Evolutionary conservation across 108 stramenopile genomes (phyloP).

Genomic region (Ochromonas danica): DNA sequence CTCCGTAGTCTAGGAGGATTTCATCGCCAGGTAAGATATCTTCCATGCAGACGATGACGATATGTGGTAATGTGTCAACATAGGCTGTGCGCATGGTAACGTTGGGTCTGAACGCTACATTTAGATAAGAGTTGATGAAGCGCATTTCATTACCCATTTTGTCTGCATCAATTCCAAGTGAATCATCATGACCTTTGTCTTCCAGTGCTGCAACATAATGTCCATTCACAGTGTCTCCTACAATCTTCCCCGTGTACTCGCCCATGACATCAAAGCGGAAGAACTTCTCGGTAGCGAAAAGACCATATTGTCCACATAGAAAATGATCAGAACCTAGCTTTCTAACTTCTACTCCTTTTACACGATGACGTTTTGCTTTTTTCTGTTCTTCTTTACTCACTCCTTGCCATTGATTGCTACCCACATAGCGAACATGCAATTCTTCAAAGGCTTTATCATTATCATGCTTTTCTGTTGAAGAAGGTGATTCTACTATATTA

Average conservation of each 20-base stretch:
- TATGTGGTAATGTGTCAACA: constrained; percentile 25
- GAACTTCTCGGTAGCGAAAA: constrained; percentile 27
- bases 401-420: neutral
- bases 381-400: neutral
- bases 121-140: constrained; percentile 31
- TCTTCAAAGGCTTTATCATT: too few relatives aligned
- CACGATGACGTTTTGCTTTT: neutral
- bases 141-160: constrained; percentile 27
- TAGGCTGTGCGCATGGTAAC: constrained; percentile 33
- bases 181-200: constrained; percentile 32
- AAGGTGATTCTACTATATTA: too few relatives aligned
- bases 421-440: neutral
- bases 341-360: constrained; percentile 12
- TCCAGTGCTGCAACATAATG: constrained; percentile 33
- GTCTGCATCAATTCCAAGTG: constrained; percentile 24
- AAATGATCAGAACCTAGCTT: constrained; percentile 21
- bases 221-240: neutral
- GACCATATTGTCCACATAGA: constrained; percentile 21
- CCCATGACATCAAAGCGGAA: constrained; percentile 19
- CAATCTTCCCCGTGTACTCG: constrained; percentile 22
- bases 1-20: constrained; percentile 28
- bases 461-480: too few relatives aligned
- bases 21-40: constrained; percentile 25
- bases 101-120: constrained; percentile 9
- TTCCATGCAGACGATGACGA: constrained; percentile 26